Percentiles rank a stretch among this genome's conserved stretches.
phyloP scores from a whole-genome alignment of 306 rosid species.

The Citrullus colocynthis region DNA sequence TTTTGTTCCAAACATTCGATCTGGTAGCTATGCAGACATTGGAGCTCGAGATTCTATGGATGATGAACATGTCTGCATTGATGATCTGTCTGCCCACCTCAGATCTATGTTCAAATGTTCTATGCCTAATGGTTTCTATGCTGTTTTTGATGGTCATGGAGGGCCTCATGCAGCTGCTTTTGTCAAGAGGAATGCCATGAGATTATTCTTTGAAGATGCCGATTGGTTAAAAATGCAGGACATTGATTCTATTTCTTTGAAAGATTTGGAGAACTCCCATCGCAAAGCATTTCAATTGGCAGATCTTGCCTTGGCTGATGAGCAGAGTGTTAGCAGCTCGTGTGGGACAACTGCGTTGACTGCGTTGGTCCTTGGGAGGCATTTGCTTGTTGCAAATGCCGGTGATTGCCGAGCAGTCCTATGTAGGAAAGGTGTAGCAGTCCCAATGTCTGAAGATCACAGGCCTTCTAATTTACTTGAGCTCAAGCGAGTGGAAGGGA shows the following conservation, averaged over 20 bases:
- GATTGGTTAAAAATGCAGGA: constrained; percentile 41
- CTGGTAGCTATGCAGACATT: constrained; percentile 69
- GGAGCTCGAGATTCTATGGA: constrained; percentile 73
- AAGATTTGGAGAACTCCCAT: constrained; percentile 59
- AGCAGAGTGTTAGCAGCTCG: constrained; percentile 37
- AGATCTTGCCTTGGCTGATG: constrained; percentile 71
- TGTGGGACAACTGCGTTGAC: constrained; percentile 94
- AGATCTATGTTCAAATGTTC: constrained; percentile 39
- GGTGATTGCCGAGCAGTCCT: constrained; percentile 98
- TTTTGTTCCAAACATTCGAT: constrained; percentile 51
- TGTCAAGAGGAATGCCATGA: constrained; percentile 65
- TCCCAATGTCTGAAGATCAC: constrained; percentile 77
- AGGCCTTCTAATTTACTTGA: constrained; percentile 47
- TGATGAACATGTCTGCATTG: constrained; percentile 71
- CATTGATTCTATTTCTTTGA: constrained; percentile 33
- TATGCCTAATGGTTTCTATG: constrained; percentile 66
- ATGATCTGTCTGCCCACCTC: constrained; percentile 60
- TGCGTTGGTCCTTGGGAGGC: constrained; percentile 67
- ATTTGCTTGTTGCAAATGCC: constrained; percentile 79
- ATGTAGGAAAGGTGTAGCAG: constrained; percentile 67
- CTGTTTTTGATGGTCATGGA: constrained; percentile 86
- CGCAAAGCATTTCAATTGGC: constrained; percentile 61
- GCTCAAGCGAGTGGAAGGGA: constrained; percentile 48
- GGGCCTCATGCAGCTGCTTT: constrained; percentile 87
- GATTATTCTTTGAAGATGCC: constrained; percentile 64